Evolutionary conservation across 805 yeast genomes (phyloP), one percentile per base, ranked within the genome.

Genomic region (Candida sakaeoensis): DNA sequence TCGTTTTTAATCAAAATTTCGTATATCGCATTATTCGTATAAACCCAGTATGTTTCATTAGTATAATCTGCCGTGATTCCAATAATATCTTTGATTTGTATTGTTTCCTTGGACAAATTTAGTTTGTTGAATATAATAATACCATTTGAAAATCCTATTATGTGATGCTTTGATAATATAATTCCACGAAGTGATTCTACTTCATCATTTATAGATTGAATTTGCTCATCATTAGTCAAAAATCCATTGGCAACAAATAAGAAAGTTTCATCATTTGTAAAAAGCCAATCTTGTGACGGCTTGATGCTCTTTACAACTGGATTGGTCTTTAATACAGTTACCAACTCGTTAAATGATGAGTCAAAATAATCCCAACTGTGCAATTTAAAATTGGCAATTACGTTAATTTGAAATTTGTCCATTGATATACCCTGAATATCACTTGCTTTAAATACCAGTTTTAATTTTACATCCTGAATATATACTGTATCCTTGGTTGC

Each of bases 1-100:
- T 91, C 97, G 52, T 83, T 74, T 25, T 72, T 72, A 9, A 86
- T 65, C 8, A 82, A 70, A 5, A 93, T 60, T 55, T 93, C 99
- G 54, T 74, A 85, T 8, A 93, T 77, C 36, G 69, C 70, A 4
- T 61, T 53, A 9, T 64, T 58, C 0, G 93, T 77, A 50, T 68
- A 86, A 3, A 85, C 59, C 99, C 99, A 93, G 50, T 68, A 85
- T 0, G 98, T 85, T 1, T 68, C 54, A 2, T 52, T 45, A 2
- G 32, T 32, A 24, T 51, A 40, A 40, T 68, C 74, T 5, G 61
- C 57, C 1, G 59, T 49, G 2, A 65, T 45, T 3, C 68, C 71
- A 1, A 62, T 40, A 13, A 38, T 36, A 14, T 46, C 49, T 21
- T 32, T 32, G 9, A 24, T 18, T 44, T 23, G 8, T 28, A 45